phyloP scores from a whole-genome alignment of 2,329 filamentous ascomycete genomes.

The Aspergillus pseudoglaucus region DNA sequence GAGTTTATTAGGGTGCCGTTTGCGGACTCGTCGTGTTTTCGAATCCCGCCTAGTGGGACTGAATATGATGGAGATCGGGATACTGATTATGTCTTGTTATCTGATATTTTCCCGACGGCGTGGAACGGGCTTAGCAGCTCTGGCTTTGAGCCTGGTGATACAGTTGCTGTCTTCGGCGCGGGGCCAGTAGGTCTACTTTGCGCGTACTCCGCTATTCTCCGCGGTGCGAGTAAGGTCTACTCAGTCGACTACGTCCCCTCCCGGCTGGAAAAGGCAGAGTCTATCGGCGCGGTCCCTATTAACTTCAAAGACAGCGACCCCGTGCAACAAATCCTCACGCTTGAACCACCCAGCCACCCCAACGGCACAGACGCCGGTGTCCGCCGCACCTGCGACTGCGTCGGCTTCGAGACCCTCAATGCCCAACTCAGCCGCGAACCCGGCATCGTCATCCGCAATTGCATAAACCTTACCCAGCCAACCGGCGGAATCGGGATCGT shows the following conservation, averaged over 20 bases:
- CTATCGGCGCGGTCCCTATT: conserved; percentile 51
- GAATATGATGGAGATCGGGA: neutral
- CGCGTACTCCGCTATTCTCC: conserved; percentile 55
- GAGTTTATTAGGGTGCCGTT: neutral
- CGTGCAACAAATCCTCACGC: conserved; percentile 24
- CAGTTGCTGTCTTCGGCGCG: conserved; percentile 57
- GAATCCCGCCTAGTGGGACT: neutral
- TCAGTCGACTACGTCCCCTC: conserved; percentile 57
- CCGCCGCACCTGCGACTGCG: conserved; percentile 8
- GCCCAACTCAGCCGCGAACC: no score
- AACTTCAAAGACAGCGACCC: conserved; percentile 55
- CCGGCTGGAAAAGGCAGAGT: conserved; percentile 52
- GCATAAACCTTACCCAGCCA: no score
- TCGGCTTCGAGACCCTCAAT: conserved; percentile 7
- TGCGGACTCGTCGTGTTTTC: neutral
- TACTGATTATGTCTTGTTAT: conserved; percentile 5
- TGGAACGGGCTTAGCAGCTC: conserved; percentile 33
- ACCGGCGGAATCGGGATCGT: no score
- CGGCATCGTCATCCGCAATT: no score
- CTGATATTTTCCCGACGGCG: conserved; percentile 36
- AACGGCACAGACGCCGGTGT: conserved; percentile 4
- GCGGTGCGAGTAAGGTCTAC: conserved; percentile 55
- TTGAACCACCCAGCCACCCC: neutral
- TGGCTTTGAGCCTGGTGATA: conserved; percentile 44
- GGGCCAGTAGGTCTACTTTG: conserved; percentile 61